These are phyloP conservation scores for Pseudonitzschia multistriata DNA, from an alignment of 108 stramenopile genomes.

Conservation along the genomic window DNA sequence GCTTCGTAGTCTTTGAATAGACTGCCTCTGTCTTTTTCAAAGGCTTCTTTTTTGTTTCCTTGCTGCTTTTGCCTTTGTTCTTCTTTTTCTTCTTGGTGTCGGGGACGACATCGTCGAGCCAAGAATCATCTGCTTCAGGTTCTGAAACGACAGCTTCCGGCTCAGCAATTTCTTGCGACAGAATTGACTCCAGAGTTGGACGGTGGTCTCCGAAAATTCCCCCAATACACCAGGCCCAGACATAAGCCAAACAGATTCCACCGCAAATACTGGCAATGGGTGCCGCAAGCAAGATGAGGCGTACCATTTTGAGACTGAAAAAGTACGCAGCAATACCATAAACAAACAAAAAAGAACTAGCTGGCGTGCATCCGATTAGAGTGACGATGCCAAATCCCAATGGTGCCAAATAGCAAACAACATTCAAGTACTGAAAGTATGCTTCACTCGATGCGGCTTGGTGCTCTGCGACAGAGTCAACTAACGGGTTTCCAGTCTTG, in stretches of 20 bases:
- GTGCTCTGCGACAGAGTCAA: conserved; percentile 96
- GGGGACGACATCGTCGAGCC: conserved; percentile 6
- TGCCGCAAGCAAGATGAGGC: conserved; percentile 93
- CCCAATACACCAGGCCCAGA: conserved; percentile 33
- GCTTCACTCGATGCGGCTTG: conserved; percentile 91
- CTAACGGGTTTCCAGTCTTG: conserved; percentile 92
- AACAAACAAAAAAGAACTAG: conserved; percentile 85
- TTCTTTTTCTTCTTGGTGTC: conserved; percentile 36
- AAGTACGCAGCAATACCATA: conserved; percentile 93
- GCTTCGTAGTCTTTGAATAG: conserved; percentile 6
- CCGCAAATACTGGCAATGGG: conserved; percentile 91
- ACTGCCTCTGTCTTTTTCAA: conserved; percentile 4
- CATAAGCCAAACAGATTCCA: conserved; percentile 80
- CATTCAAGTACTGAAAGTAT: conserved; percentile 91
- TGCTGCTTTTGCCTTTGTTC: conserved; percentile 18
- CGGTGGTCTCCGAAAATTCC: conserved; percentile 33
- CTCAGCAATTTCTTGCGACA: conserved; percentile 19
- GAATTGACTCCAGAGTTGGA: conserved; percentile 18
- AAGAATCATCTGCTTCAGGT: neutral
- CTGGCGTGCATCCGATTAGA: conserved; percentile 68
- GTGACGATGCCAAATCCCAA: conserved; percentile 86
- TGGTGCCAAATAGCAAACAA: conserved; percentile 76
- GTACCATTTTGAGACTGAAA: conserved; percentile 97
- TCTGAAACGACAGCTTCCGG: neutral
- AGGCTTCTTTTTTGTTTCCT: conserved; percentile 29